Conservation (phyloP, 2,329 filamentous ascomycete genomes). For the Pseudopyrenochaeta lycopersici region DNA sequence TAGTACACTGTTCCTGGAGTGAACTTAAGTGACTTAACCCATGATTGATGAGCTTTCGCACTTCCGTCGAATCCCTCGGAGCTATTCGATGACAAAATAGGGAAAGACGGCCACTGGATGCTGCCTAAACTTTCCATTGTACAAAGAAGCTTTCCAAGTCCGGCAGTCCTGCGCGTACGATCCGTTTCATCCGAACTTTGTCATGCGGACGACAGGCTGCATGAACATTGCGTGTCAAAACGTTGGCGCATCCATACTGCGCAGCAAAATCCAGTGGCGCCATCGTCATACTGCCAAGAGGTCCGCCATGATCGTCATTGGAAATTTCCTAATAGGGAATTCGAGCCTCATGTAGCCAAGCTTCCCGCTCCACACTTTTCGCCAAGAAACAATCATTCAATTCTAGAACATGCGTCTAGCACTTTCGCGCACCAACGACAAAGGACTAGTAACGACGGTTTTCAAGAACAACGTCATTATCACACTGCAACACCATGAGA, state of each 20-base stretch:
- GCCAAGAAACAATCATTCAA: conserved; percentile 10
- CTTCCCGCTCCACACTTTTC: conserved; percentile 6
- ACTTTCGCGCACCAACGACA: not conserved
- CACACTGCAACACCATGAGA: conserved; percentile 9
- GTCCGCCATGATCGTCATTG: conserved; percentile 16
- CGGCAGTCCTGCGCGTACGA: too few species aligned
- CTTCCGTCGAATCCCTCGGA: not conserved
- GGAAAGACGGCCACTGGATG: too few species aligned
- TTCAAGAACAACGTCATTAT: conserved; percentile 24
- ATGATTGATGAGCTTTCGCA: not conserved
- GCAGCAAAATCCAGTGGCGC: conserved; percentile 14
- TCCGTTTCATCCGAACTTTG: not conserved
- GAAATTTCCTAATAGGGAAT: conserved; percentile 1
- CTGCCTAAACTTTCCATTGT: too few species aligned
- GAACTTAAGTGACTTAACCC: not conserved
- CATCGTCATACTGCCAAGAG: conserved; percentile 23
- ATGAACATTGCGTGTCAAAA: not conserved
- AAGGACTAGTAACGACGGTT: not conserved
- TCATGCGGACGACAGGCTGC: not conserved
- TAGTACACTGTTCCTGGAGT: not conserved
- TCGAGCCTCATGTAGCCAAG: conserved; percentile 15
- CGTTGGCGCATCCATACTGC: not conserved
- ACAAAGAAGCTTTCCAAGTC: too few species aligned
- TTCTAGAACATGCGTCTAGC: conserved; percentile 20
- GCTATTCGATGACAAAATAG: not conserved